A percentile compares a stretch with the other conserved stretches of the same genome.
Evolutionary conservation across 2,329 filamentous ascomycete species (phyloP).

Genomic region (Neoarthrinium moseri): DNA sequence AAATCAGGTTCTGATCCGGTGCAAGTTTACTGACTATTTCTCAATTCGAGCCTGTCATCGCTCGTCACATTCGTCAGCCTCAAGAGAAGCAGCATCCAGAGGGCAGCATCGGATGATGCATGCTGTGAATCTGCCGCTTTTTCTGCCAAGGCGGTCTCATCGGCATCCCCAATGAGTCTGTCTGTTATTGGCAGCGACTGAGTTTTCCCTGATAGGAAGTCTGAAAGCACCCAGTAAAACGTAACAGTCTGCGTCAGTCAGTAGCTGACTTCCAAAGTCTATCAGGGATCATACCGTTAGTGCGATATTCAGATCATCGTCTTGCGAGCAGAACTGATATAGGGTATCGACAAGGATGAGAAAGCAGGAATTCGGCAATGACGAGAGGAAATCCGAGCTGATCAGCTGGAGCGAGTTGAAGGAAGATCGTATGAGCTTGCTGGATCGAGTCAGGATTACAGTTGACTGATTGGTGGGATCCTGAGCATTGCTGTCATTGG

Average conservation of each 20-base stretch:
- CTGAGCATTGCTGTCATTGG: slow-evolving; percentile 29
- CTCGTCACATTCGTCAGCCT: slow-evolving; percentile 70
- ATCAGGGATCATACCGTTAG: slow-evolving; percentile 63
- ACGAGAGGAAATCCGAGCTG: slow-evolving; percentile 87
- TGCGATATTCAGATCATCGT: slow-evolving; percentile 92
- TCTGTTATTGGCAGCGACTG: slow-evolving; percentile 57
- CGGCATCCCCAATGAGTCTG: slow-evolving; percentile 50
- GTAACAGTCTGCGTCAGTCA: slow-evolving; percentile 68
- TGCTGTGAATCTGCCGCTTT: slow-evolving; percentile 60
- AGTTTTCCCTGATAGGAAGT: slow-evolving; percentile 70
- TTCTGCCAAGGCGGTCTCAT: slow-evolving; percentile 55
- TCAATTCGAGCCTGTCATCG: slow-evolving; percentile 71
- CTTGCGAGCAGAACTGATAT: slow-evolving; percentile 84
- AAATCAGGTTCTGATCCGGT: slow-evolving; percentile 19
- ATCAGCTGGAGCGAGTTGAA: slow-evolving; percentile 90
- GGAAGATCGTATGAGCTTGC: slow-evolving; percentile 77
- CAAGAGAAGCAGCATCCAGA: slow-evolving; percentile 77
- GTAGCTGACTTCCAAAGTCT: neutral
- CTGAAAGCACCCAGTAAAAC: slow-evolving; percentile 93
- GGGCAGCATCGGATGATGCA: slow-evolving; percentile 63
- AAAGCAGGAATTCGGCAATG: slow-evolving; percentile 69
- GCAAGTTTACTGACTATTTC: slow-evolving; percentile 59
- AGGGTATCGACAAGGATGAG: slow-evolving; percentile 81
- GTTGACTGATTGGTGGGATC: slow-evolving; percentile 28
- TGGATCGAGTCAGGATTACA: slow-evolving; percentile 56